Percentiles rank a stretch among this genome's conserved stretches.
These are phyloP conservation scores for Aspergillaceae sp. DNA, from an alignment of 2,329 filamentous ascomycete genomes.

Conservation along the genomic window DNA sequence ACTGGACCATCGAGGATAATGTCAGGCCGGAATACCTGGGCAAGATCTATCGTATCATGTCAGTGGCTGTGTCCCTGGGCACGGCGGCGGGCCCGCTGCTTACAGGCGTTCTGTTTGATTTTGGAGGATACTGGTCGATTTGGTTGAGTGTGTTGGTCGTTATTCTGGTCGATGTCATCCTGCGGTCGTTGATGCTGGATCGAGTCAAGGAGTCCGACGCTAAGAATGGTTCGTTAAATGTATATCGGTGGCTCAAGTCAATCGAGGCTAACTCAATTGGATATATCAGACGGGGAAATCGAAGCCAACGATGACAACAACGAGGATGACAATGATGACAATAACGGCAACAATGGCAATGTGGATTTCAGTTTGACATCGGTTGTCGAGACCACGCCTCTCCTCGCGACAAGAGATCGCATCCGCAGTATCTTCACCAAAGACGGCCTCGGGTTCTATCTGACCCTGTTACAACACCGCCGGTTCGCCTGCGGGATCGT, in stretches of 20 bases:
- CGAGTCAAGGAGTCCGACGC: background rate
- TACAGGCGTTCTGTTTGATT: constrained; percentile 16
- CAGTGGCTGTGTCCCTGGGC: constrained; percentile 6
- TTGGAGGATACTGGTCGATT: constrained; percentile 19
- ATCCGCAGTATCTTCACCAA: background rate
- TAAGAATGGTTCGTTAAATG: no score
- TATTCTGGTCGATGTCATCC: constrained; percentile 19
- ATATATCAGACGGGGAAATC: no score
- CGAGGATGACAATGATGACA: no score
- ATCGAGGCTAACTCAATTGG: no score
- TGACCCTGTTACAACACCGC: constrained; percentile 34
- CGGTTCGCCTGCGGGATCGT: constrained; percentile 37
- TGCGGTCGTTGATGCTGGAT: constrained; percentile 19
- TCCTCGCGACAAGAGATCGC: background rate
- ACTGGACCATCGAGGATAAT: constrained; percentile 14
- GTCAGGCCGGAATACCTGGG: constrained; percentile 12
- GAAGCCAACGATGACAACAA: no score
- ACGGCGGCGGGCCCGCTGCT: constrained; percentile 16
- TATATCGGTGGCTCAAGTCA: no score
- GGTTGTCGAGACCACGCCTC: constrained; percentile 4
- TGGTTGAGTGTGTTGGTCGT: constrained; percentile 17
- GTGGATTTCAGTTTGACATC: no score
- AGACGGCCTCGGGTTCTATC: constrained; percentile 16
- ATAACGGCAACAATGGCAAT: no score
- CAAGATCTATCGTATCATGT: constrained; percentile 4